Evolutionary conservation across 768 basidiomycete genomes (phyloP).

Genomic region (Clavaria fumosa): DNA sequence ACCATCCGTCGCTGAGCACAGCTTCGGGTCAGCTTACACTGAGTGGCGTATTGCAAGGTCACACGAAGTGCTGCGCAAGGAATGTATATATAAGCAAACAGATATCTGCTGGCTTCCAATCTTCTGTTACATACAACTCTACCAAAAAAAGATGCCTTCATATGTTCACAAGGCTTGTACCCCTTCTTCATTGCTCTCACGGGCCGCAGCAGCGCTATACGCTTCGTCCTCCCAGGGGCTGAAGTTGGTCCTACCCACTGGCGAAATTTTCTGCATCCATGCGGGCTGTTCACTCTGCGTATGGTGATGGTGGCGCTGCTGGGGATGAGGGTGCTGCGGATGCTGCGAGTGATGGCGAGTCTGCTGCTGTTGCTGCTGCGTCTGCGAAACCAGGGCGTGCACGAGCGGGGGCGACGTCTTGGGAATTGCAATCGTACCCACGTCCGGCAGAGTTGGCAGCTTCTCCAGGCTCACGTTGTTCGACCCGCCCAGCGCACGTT

Average conservation of each 20-base stretch:
- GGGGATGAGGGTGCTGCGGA: constrained; percentile 26
- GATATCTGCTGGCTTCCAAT: too few relatives aligned
- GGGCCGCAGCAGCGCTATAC: too few relatives aligned
- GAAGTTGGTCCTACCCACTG: constrained; percentile 54
- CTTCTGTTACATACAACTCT: too few relatives aligned
- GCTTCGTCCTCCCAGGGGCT: constrained; percentile 78
- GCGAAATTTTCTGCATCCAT: constrained; percentile 54
- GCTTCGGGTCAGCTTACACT: too few relatives aligned
- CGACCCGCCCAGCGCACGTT: constrained; percentile 62
- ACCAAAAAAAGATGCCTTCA: too few relatives aligned
- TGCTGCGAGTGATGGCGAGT: background rate
- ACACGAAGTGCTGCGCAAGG: too few relatives aligned
- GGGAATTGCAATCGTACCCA: constrained; percentile 59
- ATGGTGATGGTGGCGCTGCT: constrained; percentile 5
- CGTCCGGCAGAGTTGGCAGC: constrained; percentile 63
- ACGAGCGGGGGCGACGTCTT: constrained; percentile 45
- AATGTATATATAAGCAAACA: too few relatives aligned
- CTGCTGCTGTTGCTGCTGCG: background rate
- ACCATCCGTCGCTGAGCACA: too few relatives aligned
- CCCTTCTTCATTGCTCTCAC: too few relatives aligned
- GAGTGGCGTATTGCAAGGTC: too few relatives aligned
- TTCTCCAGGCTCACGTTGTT: constrained; percentile 64
- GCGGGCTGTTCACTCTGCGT: constrained; percentile 12
- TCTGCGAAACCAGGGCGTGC: constrained; percentile 23
- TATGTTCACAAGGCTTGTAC: too few relatives aligned